Evolutionary conservation across 352 stramenopile genomes (phyloP), one percentile per base, ranked within the genome.

Genomic region (Globisporangium barbulae): DNA sequence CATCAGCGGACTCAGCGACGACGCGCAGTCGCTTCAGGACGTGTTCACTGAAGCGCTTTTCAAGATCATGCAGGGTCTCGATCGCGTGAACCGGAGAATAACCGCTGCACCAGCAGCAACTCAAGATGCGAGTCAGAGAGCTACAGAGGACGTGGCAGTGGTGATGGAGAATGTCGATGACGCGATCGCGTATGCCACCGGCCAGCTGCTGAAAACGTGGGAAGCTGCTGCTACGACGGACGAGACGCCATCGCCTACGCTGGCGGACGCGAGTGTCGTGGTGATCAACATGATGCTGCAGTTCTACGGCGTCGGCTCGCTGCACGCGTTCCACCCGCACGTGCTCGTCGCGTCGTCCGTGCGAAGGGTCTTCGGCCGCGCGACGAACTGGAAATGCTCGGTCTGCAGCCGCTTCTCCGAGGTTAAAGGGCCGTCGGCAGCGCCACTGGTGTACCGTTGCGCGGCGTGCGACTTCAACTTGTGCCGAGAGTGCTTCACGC

Each of bases 401-500:
- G 59, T 78, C 19, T 85, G 76, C 61, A 55, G 64, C n/a, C 76
- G 76, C 9, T 47, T 71, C 15, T 73, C 68, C 12, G 52, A 65
- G 15, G 37, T 63, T 1, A 62, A 59, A n/a, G 71, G 74, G 19
- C 64, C 35, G 3, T 50, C 50, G 5, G 61, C 65, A 9, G 59
- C 59, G 0, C 60, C 47, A 30, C 64, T 72, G 31, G 75, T 78
- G 0, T 83, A 85, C 70, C 75, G 76, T n/a, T 88, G 79, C 54
- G 67, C 76, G 31, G 73, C 74, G 8, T 88, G 79, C 59, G 72
- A 81, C 47, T 82, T 88, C 48, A 80, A 83, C 25, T 28, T 88
- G 17, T 88, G 79, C 61, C 70, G 71, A 2, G 76, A 85, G 58
- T 88, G 79, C 65, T 83, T 84, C 39, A 91, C 82, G 9, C 74